phyloP scores from a whole-genome alignment of 257 asterid species.

The Buddleja alternifolia region DNA sequence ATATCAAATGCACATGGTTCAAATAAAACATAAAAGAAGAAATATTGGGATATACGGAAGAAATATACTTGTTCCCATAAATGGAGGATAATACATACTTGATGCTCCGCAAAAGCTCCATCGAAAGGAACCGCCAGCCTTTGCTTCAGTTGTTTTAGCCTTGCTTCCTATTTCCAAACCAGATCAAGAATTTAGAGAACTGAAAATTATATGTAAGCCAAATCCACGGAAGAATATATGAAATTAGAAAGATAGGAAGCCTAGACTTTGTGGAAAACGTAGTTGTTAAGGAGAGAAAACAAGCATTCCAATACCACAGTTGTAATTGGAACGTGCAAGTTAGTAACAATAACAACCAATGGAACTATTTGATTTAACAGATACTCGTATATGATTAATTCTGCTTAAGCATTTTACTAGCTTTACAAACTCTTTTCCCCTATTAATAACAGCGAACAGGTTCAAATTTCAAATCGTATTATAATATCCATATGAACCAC shows the following conservation, averaged over 20 bases:
- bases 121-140: conserved; percentile 85
- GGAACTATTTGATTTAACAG: background rate
- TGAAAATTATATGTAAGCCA: background rate
- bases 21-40: background rate
- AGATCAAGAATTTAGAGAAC: conserved; percentile 31
- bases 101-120: conserved; percentile 77
- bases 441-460: no score
- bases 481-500: no score
- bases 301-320: conserved; percentile 17
- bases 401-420: no score
- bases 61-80: background rate
- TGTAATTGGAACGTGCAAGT: background rate
- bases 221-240: background rate
- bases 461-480: no score
- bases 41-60: no score
- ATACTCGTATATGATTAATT: no score
- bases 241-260: background rate
- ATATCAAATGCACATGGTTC: no score
- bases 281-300: conserved; percentile 11
- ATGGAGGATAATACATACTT: conserved; percentile 54
- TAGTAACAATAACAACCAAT: background rate
- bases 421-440: no score
- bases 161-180: conserved; percentile 66
- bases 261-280: background rate
- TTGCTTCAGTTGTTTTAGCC: conserved; percentile 74